Percentiles rank a stretch among this genome's conserved stretches.
phyloP scores from a whole-genome alignment of 148 eudicot genomes.

The Pouteria glomerata region DNA sequence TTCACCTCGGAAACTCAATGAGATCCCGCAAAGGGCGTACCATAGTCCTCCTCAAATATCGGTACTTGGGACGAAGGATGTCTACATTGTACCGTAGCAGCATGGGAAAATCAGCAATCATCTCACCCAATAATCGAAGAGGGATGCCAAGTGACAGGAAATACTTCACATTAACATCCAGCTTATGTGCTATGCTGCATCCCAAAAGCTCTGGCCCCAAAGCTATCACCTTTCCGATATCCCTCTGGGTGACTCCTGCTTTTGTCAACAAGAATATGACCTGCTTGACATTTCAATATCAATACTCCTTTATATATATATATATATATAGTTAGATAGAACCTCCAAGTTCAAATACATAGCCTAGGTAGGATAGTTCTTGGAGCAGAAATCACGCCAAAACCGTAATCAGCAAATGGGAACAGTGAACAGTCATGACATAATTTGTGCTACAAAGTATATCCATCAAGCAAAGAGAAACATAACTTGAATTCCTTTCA shows the following conservation, averaged over 20 bases:
- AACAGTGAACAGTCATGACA: neutral
- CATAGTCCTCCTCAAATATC: conserved; percentile 76
- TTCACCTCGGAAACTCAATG: conserved; percentile 87
- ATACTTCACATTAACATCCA: conserved; percentile 80
- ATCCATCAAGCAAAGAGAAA: neutral
- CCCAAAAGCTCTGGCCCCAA: conserved; percentile 89
- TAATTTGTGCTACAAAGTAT: neutral
- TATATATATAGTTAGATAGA: too few relatives aligned
- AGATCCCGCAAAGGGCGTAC: conserved; percentile 81
- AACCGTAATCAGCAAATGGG: neutral
- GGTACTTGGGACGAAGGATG: conserved; percentile 87
- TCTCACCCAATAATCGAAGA: conserved; percentile 58
- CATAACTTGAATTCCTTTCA: neutral
- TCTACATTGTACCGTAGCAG: conserved; percentile 77
- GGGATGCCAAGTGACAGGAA: conserved; percentile 78
- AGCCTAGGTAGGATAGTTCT: neutral
- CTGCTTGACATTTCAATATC: conserved; percentile 23
- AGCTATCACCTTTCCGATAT: conserved; percentile 80
- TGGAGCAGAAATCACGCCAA: neutral
- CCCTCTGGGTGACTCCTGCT: conserved; percentile 68
- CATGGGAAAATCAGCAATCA: conserved; percentile 93
- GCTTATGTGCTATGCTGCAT: conserved; percentile 78
- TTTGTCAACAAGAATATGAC: conserved; percentile 78
- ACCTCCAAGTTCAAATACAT: neutral
- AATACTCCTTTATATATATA: neutral